Evolutionary conservation across 768 basidiomycete species (phyloP), one percentile per base, ranked within the genome.

Genomic region (Kwoniella sp.): DNA sequence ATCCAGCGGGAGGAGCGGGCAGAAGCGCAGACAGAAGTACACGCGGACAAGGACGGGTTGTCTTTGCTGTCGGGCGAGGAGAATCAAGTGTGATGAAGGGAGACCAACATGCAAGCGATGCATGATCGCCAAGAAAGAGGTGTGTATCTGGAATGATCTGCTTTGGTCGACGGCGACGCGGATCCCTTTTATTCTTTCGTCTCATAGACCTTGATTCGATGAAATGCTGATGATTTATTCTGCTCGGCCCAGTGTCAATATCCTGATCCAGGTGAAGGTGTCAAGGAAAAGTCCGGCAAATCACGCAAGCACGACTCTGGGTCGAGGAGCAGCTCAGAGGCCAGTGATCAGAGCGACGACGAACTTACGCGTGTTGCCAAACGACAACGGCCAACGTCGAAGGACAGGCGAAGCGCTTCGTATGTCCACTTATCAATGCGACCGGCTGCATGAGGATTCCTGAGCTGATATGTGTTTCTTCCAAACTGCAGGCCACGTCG

Each of bases 61-160:
- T 79, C 82, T 95, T 78, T 93, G 91, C 48, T 97, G 93, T 85
- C 86, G 93, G 73, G 86, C 87, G 68, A 93, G 94, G 85, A 91
- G 95, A 85, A 92, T 97, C 76, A 96, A 96, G 90, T 97, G 93
- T 81, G 93, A 94, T 79, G 93, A 97, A 82, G 86, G 86, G 13
- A 91, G 93, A 78, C 93, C 93, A 60, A 86, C 85, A 63, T 95
- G 93, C 82, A 87, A 87, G 84, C 87, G 92, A 37, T 95, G 92
- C 73, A 86, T 87, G 26, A 90, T 91, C 80, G 89, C 90, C 11
- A 89, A 92, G 73, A 85, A 91, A 80, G 90, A 92, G 50, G 76
- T 79, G 59, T 65, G 77, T 68, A n/a, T n/a, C n/a, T n/a, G n/a
- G n/a, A n/a, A n/a, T n/a, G n/a, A n/a, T n/a, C n/a, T n/a, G n/a